Evolutionary conservation across 2,329 filamentous ascomycete species (phyloP).

Genomic region (Microcyclosporella mali): DNA sequence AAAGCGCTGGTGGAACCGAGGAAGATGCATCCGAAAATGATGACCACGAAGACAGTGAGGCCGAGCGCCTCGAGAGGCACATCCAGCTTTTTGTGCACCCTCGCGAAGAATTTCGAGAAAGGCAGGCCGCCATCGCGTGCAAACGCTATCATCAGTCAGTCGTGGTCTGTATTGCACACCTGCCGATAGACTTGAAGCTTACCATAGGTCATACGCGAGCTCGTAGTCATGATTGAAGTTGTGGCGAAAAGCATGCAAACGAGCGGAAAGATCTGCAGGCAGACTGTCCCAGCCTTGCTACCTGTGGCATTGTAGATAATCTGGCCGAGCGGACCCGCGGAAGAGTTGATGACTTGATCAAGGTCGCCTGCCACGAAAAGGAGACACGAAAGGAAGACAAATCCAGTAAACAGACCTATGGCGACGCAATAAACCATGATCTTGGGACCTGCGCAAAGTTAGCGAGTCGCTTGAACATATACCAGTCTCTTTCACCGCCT

Average conservation of each 20-base stretch:
- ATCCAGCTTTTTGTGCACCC: slow-evolving; percentile 31
- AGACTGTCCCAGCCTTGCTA: slow-evolving; percentile 31
- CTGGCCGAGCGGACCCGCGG: slow-evolving; percentile 29
- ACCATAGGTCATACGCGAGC: slow-evolving; percentile 32
- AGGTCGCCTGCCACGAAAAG: slow-evolving; percentile 33
- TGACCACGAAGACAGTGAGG: slow-evolving; percentile 28
- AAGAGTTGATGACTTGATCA: slow-evolving; percentile 27
- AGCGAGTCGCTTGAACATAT: no score
- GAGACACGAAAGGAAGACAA: slow-evolving; percentile 33
- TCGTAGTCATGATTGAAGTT: slow-evolving; percentile 33
- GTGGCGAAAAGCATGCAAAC: slow-evolving; percentile 32
- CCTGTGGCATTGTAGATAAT: slow-evolving; percentile 33
- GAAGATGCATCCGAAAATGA: slow-evolving; percentile 34
- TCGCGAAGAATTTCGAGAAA: slow-evolving; percentile 30
- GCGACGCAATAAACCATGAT: slow-evolving; percentile 34
- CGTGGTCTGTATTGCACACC: neutral
- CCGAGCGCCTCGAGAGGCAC: slow-evolving; percentile 32
- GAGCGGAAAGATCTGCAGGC: slow-evolving; percentile 33
- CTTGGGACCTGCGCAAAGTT: no score
- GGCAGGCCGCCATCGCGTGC: slow-evolving; percentile 33
- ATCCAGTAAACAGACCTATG: slow-evolving; percentile 33
- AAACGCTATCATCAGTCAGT: slow-evolving; percentile 23
- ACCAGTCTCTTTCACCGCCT: no score
- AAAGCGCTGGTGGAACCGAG: slow-evolving; percentile 33
- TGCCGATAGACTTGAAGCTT: neutral